Conservation (phyloP, 2,329 filamentous ascomycete genomes). For the Ceratocystis huliohia region DNA sequence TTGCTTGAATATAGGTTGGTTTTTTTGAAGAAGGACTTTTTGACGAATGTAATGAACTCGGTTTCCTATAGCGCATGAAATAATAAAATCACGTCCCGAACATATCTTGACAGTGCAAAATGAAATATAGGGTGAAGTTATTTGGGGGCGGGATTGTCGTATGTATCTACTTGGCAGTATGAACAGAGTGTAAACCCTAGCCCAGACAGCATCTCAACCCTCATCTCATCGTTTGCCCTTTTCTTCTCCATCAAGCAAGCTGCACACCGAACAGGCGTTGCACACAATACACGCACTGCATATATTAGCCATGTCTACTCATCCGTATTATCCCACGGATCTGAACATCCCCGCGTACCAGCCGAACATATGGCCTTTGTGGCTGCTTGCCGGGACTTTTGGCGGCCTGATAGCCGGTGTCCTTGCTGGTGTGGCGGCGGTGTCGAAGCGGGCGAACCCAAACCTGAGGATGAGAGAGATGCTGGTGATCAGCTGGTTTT, state of each 20-base stretch:
- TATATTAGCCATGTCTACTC: constrained; percentile 25
- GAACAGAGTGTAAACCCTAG: background rate
- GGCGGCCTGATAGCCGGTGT: constrained; percentile 7
- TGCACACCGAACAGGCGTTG: background rate
- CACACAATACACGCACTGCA: background rate
- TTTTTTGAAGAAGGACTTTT: background rate
- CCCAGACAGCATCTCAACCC: background rate
- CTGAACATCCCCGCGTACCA: constrained; percentile 49
- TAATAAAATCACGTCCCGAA: background rate
- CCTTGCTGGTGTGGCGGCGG: background rate
- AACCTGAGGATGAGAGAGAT: background rate
- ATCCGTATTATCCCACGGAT: constrained; percentile 61
- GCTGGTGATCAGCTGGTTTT: constrained; percentile 15
- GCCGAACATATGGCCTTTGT: constrained; percentile 47
- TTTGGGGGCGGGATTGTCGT: background rate
- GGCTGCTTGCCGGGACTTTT: constrained; percentile 6
- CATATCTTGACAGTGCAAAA: background rate
- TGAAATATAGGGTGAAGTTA: background rate
- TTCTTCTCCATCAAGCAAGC: background rate
- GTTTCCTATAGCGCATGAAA: background rate
- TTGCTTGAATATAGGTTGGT: background rate
- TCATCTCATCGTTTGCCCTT: background rate
- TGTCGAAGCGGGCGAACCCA: background rate
- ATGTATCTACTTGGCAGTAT: too few relatives aligned
- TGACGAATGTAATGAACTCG: background rate